Base-by-base conservation (phyloP, 768 basidiomycete species). In the Omphalotus guepiniiformis region DNA sequence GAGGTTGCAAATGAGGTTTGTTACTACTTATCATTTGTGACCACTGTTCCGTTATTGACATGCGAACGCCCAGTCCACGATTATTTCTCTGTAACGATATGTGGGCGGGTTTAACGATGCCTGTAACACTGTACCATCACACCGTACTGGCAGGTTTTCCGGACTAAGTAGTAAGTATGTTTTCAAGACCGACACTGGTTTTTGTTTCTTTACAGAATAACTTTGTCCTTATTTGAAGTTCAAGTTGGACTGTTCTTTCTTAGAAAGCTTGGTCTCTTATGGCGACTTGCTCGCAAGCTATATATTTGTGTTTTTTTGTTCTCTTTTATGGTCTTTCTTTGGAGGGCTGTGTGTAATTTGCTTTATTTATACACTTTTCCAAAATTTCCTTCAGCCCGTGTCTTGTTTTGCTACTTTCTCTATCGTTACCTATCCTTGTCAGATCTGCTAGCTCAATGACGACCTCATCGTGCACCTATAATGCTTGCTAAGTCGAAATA, bases 401-500 rank as follows among this genome's bases (percentile, higher is more conserved):
- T n/a, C n/a, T n/a, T n/a, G n/a, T n/a, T n/a, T n/a, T n/a, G n/a
- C n/a, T n/a, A n/a, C n/a, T n/a, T n/a, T n/a, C n/a, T n/a, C n/a
- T n/a, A n/a, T n/a, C n/a, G n/a, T 32, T 32, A 32, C 30, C 30
- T 32, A 9, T 32, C 9, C 30, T 32, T 9, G 30, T n/a, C 30
- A 32, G 9, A n/a, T n/a, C 30, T 32, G 30, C 30, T n/a, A 32
- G 30, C 30, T 32, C 30, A 32, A 32, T 32, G 30, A 32, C 30
- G n/a, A 32, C 9, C 30, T 32, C 44, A 39, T 32, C 34, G 50
- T 40, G 40, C 41, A 50, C 43, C 54, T 49, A 48, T 53, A 40
- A 37, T 48, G 47, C 53, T 50, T 54, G 54, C 58, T 48, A 50
- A 57, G 25, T n/a, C 50, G 53, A 58, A 54, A 42, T 53, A 40